Conservation (phyloP, 805 yeast species). For the Saturnispora sanitii region DNA sequence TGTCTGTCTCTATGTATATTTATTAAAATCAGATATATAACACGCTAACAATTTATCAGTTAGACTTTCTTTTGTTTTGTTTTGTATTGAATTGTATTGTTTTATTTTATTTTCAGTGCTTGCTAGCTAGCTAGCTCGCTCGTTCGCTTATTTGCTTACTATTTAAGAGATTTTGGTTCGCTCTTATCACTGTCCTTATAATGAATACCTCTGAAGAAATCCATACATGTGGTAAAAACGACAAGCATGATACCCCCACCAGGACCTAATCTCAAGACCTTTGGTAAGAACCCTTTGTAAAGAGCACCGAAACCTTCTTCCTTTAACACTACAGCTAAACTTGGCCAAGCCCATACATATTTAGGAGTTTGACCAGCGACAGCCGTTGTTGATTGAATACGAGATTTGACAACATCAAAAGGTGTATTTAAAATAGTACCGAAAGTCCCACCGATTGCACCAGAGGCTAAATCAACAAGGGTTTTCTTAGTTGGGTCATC, state of each 20-base stretch:
- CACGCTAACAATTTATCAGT: too few species aligned
- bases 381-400: constrained; percentile 72
- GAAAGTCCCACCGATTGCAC: constrained; percentile 92
- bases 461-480: constrained; percentile 79
- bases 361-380: constrained; percentile 70
- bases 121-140: too few species aligned
- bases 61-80: too few species aligned
- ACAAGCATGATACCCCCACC: constrained; percentile 98
- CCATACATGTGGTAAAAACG: constrained; percentile 93
- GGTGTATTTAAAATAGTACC: constrained; percentile 97
- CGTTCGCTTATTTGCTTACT: not conserved
- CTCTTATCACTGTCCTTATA: constrained; percentile 21
- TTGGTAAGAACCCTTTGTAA: constrained; percentile 94
- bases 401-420: constrained; percentile 92
- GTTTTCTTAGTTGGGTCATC: constrained; percentile 64
- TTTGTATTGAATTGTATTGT: too few species aligned
- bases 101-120: too few species aligned
- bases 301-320: constrained; percentile 92
- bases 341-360: constrained; percentile 88
- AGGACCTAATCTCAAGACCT: constrained; percentile 94
- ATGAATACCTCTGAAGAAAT: constrained; percentile 66
- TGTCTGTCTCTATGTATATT: too few species aligned
- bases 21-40: too few species aligned
- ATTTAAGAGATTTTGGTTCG: not conserved
- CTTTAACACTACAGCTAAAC: constrained; percentile 58